Evolutionary conservation across 352 stramenopile species (phyloP), one percentile per base, ranked within the genome.

Genomic region (Peronospora destructor): DNA sequence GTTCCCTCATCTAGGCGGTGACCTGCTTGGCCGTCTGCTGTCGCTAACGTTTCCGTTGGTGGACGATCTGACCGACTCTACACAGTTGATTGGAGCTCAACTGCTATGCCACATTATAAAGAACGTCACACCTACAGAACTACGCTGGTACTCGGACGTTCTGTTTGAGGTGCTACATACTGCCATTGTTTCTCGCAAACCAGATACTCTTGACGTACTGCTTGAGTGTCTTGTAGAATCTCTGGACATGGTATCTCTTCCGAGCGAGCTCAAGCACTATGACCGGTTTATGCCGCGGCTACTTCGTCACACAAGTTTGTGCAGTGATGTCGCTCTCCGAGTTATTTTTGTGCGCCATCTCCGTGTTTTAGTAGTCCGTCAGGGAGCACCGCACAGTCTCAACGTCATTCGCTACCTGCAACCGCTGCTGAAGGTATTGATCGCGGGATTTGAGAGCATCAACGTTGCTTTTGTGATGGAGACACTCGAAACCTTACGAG

Each of bases 121-220:
- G 4, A 76, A 80, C 33, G 73, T 85, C 16, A 91, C 80, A 0
- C 40, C 64, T 0, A 89, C 80, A 0, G 83, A 94, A 60, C 51
- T 94, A 46, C 76, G 76, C 12, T 94, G 83, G 83, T 91, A 91
- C 53, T 60, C 65, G 11, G 74, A 94, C 38, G 65, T 91, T 8
- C 43, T 94, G 10, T 56, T 91, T 10, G 73, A 91, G 34, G 76
- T 88, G n/a, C 51, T 94, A 6, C 60, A 76, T 14, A 64, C 67
- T 9, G 75, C 72, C 0, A 74, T 88, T 59, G 85, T 80, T 21
- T 68, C 70, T 10, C 73, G 78, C 14, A 76, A 84, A 17, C 49
- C 67, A 14, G 56, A 35, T 16, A 87, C 76, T 30, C 60, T 94
- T 21, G 68, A 81, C 45, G 49, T 65, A 9, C 49, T 86, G 29